Conservation (phyloP, 306 rosid species). For the Quercus variabilis region DNA sequence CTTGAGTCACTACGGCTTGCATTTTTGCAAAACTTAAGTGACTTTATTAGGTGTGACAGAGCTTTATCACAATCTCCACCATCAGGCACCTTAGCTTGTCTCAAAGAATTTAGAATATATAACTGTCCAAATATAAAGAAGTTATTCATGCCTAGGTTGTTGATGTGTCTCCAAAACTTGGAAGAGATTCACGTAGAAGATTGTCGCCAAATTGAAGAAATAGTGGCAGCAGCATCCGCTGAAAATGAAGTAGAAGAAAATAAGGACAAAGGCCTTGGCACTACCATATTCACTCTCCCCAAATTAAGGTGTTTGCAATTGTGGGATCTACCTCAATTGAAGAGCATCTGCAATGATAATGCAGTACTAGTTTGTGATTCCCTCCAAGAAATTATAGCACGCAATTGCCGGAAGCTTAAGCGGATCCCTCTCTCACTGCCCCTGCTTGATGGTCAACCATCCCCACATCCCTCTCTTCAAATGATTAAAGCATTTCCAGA, state of each 20-base stretch:
- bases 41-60: background rate
- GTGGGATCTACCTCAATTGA: background rate
- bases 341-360: background rate
- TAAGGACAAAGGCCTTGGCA: background rate
- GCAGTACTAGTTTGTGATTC: conserved; percentile 1
- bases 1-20: conserved; percentile 2
- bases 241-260: background rate
- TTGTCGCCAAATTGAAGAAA: background rate
- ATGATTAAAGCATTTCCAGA: conserved; percentile 14
- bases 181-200: background rate
- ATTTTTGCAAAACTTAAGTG: background rate
- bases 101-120: background rate
- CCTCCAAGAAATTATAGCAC: background rate
- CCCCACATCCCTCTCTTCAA: conserved; percentile 20
- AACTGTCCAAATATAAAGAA: conserved; percentile 7
- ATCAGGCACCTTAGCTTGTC: background rate
- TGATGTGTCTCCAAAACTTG: background rate
- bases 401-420: conserved; percentile 4
- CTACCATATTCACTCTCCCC: background rate
- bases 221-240: background rate
- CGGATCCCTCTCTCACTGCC: conserved; percentile 4
- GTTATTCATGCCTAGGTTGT: background rate
- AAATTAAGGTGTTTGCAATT: background rate
- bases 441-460: background rate
- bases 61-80: background rate